Base-by-base conservation (phyloP, 371 early-diverging fungal genomes). In the Vavraia culicis region DNA sequence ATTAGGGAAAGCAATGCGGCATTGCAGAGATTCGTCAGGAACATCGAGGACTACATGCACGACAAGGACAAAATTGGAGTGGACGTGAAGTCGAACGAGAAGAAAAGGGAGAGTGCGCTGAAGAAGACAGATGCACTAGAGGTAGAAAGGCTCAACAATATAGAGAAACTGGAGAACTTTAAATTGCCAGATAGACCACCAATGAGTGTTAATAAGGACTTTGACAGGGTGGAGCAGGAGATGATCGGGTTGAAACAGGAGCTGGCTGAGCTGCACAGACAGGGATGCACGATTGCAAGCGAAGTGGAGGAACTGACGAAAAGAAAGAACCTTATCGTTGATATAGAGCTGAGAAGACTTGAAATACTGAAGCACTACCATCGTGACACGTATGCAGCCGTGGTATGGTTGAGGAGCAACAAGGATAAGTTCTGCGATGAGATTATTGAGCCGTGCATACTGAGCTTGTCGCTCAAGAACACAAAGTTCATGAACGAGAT, bases 41-140 rank as follows among this genome's bases (percentile, higher is more conserved):
- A 37, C 4, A 44, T 11, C 3, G 13, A 11, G 13, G 3, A 11
- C 11, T 40, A 27, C 16, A n/a, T 21, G 15, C 37, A 49, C 11
- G 15, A 49, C 22, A 49, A 16, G 18, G 13, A 49, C 31, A 49
- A 36, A n/a, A 21, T 4, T 45, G 43, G 39, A 16, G 44, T 11
- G 16, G 49, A 22, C 21, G 23, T 4, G 4, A 32, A 42, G 39
- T 39, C 35, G 18, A 41, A n/a, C 37, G 35, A 13, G 36, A 51
- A 32, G n/a, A 51, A 36, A n/a, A 11, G 49, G 75, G 75, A 59
- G 78, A 0, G 69, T 88, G 13, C 27, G 7, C 27, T 27, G 27
- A 7, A 27, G n/a, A 50, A 23, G 27, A 3, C 20, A 22, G 14
- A 16, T 20, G 36, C 43, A 7, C 7, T 39, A 14, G 41, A 50